Base-by-base conservation (phyloP, 805 yeast species). In the Zygoascus ofunaensis region DNA sequence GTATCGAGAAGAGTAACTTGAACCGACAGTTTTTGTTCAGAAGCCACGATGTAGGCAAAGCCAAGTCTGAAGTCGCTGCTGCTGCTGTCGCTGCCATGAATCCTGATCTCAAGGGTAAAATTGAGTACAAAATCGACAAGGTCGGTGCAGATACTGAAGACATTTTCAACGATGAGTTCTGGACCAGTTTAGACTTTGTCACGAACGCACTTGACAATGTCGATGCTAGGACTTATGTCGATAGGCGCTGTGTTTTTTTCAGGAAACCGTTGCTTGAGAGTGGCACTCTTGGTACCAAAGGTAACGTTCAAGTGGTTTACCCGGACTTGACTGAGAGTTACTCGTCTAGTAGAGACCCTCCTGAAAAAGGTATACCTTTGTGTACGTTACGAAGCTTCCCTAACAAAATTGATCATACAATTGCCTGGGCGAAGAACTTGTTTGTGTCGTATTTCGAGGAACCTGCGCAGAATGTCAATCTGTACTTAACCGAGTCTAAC, bases 351-450 rank as follows among this genome's bases (percentile, higher is more conserved):
- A 94, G 87, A 63, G 99, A 92, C 66, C 98, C 99, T 37, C 99
- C 99, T 33, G 99, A 92, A 70, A 87, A 87, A 66, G 80, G 95
- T 3, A 89, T 92, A 59, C 99, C 99, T 26, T 73, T 92, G 58
- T 92, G 99, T 74, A 92, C 99, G 2, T 73, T 92, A 61, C 80
- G 97, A 67, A 85, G 95, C 3, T 92, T 92, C 81, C 99, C 99
- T 46, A 85, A 87, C 66, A 90, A 90, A 67, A 92, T 92, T 57
- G 99, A 92, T 62, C 99, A 92, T 61, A 92, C 99, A 1, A 92
- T 92, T 67, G 97, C 98, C 4, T 92, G 99, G 99, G 95, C 97
- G 14, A 94, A 94, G 68, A 80, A 87, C 17, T 72, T 87, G 60
- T 92, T 92, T 74, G 92, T 84, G 71, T 95, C 92, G 18, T 87